Evolutionary conservation across 2,329 filamentous ascomycete genomes (phyloP).

Genomic region (Neonectria faginata): DNA sequence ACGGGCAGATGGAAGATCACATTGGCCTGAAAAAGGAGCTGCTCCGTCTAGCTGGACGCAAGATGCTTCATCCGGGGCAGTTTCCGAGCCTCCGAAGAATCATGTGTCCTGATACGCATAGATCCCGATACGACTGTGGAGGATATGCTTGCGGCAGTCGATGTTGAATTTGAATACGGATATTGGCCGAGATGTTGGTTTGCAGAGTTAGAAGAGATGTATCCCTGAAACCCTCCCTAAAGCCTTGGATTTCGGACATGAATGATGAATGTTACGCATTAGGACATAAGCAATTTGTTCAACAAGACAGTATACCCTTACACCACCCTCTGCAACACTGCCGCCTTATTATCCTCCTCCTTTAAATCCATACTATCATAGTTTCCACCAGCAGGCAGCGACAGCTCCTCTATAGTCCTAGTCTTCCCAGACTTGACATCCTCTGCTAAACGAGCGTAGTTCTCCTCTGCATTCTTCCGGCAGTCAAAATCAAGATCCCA

Average conservation of each 20-base stretch:
- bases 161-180: background rate
- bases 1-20: no score
- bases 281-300: background rate
- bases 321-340: background rate
- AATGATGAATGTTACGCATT: no score
- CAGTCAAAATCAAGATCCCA: slow-evolving; percentile 19
- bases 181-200: background rate
- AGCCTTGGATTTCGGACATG: no score
- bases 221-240: background rate
- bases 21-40: background rate
- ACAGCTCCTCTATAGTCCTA: slow-evolving; percentile 15
- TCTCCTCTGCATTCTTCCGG: background rate
- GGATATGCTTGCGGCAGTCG: background rate
- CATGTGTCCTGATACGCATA: background rate
- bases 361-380: slow-evolving; percentile 3
- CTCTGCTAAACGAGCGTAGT: background rate
- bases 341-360: background rate
- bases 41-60: background rate
- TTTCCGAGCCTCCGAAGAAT: background rate
- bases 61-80: background rate
- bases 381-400: slow-evolving; percentile 7
- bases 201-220: background rate
- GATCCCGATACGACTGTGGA: no score
- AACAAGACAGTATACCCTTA: background rate
- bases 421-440: slow-evolving; percentile 10